Conservation (phyloP, 2,329 filamentous ascomycete genomes). For the Rutstroemia sp. region DNA sequence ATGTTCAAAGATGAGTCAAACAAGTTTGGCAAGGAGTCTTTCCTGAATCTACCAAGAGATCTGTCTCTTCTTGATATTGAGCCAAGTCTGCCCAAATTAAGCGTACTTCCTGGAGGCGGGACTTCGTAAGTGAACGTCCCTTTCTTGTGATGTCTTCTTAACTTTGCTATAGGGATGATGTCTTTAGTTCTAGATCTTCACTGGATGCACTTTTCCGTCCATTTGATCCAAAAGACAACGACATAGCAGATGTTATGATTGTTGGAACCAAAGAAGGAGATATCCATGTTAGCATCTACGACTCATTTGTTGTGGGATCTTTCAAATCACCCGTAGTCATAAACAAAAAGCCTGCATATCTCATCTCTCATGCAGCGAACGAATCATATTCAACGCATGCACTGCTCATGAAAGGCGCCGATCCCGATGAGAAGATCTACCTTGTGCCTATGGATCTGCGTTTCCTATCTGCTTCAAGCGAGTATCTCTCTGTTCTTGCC, state of each 20-base stretch:
- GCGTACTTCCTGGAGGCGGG: conserved; percentile 59
- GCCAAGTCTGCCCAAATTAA: conserved; percentile 67
- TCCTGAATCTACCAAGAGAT: conserved; percentile 58
- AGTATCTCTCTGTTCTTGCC: conserved; percentile 76
- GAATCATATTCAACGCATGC: conserved; percentile 68
- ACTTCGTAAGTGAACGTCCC: conserved; percentile 43
- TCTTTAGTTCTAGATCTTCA: conserved; percentile 29
- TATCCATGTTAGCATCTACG: conserved; percentile 75
- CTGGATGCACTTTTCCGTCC: conserved; percentile 30
- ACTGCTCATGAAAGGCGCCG: conserved; percentile 50
- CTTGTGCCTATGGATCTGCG: conserved; percentile 76
- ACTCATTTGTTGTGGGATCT: conserved; percentile 72
- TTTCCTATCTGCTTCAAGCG: conserved; percentile 70
- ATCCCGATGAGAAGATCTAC: conserved; percentile 38
- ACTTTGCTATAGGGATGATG: conserved; percentile 26
- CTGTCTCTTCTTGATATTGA: conserved; percentile 71
- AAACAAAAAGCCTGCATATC: conserved; percentile 22
- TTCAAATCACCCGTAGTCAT: conserved; percentile 41
- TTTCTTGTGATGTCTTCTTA: not conserved
- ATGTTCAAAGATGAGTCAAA: conserved; percentile 13
- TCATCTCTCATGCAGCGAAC: conserved; percentile 61
- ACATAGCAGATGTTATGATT: conserved; percentile 73
- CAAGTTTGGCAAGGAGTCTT: conserved; percentile 10
- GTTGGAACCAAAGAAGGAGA: conserved; percentile 64
- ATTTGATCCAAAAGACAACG: conserved; percentile 52